Conservation (phyloP, 805 yeast genomes). For the Yamadazyma paraphyllophila region DNA sequence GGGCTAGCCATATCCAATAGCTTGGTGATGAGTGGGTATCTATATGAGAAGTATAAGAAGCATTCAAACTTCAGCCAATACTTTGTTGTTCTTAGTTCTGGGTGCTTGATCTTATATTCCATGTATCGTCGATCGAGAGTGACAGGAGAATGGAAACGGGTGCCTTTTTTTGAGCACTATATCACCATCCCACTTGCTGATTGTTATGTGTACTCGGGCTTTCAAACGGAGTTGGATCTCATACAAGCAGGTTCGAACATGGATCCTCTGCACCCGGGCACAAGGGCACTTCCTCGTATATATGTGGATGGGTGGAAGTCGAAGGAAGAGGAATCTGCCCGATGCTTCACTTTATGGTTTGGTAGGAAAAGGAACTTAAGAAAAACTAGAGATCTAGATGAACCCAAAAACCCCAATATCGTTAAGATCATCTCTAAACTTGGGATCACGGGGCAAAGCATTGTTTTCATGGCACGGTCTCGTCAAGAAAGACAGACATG, state of each 20-base stretch:
- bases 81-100: slow-evolving; percentile 68
- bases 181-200: slow-evolving; percentile 60
- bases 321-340: slow-evolving; percentile 66
- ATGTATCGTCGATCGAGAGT: slow-evolving; percentile 45
- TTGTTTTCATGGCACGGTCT: slow-evolving; percentile 79
- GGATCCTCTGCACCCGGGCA: slow-evolving; percentile 52
- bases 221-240: slow-evolving; percentile 56
- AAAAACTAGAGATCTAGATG: slow-evolving; percentile 3
- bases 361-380: slow-evolving; percentile 57
- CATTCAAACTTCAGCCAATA: slow-evolving; percentile 63
- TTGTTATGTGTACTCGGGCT: slow-evolving; percentile 77
- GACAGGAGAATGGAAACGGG: slow-evolving; percentile 46
- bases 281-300: slow-evolving; percentile 61
- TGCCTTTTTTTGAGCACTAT: slow-evolving; percentile 50
- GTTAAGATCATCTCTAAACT: slow-evolving; percentile 48
- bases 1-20: slow-evolving; percentile 58
- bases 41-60: slow-evolving; percentile 69
- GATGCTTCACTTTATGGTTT: slow-evolving; percentile 85
- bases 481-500: slow-evolving; percentile 81
- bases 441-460: slow-evolving; percentile 64
- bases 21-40: slow-evolving; percentile 59
- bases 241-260: slow-evolving; percentile 44
- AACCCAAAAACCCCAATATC: slow-evolving; percentile 41
- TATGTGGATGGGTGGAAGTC: slow-evolving; percentile 85
- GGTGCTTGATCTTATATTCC: slow-evolving; percentile 58